Evolutionary conservation across 805 yeast genomes (phyloP), one percentile per base, ranked within the genome.

Genomic region (Spathaspora boniae): DNA sequence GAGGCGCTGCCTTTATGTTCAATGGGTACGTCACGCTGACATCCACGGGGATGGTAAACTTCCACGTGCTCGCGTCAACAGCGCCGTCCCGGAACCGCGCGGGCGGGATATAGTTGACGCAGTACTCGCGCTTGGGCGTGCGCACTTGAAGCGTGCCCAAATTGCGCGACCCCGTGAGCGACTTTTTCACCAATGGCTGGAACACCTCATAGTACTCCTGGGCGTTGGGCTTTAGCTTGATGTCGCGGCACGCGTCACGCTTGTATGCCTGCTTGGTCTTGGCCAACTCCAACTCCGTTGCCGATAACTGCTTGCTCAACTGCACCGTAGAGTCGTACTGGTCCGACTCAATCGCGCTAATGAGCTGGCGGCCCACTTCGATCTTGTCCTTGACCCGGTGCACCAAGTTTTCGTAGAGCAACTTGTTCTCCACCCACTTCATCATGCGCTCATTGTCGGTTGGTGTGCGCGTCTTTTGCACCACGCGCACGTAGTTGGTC

Each of bases 351-450:
- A 46, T 42, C 7, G 45, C 26, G 17, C 47, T 26, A 7, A 47
- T 19, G 21, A 60, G 41, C 31, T 46, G 40, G 11, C 46, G 35
- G 4, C 63, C 65, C 8, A 39, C 31, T 11, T 49, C 47, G n/a
- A 64, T 38, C 19, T 53, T 52, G 26, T 63, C 64, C 19, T 58
- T 47, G 19, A 62, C 36, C 15, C 61, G 26, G 11, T 45, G 44
- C 4, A 51, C 17, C 17, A 65, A 51, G 31, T 59, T 53, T 6
- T 51, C 34, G 37, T 45, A 51, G 23, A 53, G 29, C 5, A 57
- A 25, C 30, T 50, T 47, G 27, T 45, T 53, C 19, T 48, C 54
- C 17, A 47, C 38, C n/a, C 30, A 31, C 18, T 42, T 46, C 41
- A 46, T 42, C 18, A 24, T 15, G 26, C 30, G 35, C 27, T 58